These are phyloP conservation scores for Pontederia paniculata DNA, from an alignment of 176 grass and related monocot genomes.

Conservation along the genomic window DNA sequence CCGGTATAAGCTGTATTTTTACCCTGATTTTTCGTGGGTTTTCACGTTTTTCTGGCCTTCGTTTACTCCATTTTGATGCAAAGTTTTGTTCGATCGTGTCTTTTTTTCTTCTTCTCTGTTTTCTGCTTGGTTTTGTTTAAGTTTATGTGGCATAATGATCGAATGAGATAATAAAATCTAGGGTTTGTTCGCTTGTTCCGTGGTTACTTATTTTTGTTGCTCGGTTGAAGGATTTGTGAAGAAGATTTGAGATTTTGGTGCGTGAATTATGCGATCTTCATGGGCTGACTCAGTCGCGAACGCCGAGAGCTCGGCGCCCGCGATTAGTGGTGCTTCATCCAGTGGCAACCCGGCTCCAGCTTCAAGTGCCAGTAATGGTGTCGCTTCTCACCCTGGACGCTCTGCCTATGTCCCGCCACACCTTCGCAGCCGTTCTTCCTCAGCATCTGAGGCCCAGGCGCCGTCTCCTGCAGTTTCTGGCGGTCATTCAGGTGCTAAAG, in stretches of 20 bases:
- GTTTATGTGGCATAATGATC: no score
- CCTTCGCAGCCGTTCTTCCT: constrained; percentile 39
- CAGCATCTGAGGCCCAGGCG: constrained; percentile 7
- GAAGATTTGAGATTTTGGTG: constrained; percentile 14
- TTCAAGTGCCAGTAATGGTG: constrained; percentile 23
- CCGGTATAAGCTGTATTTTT: no score
- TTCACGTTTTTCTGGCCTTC: no score
- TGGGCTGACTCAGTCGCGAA: constrained; percentile 99
- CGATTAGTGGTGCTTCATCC: constrained; percentile 21
- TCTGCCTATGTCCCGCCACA: constrained; percentile 75
- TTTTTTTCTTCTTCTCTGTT: no score
- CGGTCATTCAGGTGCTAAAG: constrained; percentile 7
- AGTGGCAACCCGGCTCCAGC: constrained; percentile 1
- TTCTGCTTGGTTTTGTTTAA: no score
- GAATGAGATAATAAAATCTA: not conserved
- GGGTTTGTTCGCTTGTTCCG: not conserved
- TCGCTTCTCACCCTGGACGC: constrained; percentile 32
- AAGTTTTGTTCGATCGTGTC: no score
- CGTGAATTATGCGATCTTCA: constrained; percentile 97
- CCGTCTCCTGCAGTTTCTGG: constrained; percentile 15
- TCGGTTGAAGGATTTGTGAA: constrained; percentile 17
- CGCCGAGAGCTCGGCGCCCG: constrained; percentile 88
- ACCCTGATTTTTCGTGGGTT: no score
- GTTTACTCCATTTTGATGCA: no score
- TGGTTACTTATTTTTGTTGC: not conserved